Percentiles rank a stretch among this genome's conserved stretches.
These are phyloP conservation scores for Maudiozyma serrabonitensis DNA, from an alignment of 805 yeast genomes.

Conservation along the genomic window DNA sequence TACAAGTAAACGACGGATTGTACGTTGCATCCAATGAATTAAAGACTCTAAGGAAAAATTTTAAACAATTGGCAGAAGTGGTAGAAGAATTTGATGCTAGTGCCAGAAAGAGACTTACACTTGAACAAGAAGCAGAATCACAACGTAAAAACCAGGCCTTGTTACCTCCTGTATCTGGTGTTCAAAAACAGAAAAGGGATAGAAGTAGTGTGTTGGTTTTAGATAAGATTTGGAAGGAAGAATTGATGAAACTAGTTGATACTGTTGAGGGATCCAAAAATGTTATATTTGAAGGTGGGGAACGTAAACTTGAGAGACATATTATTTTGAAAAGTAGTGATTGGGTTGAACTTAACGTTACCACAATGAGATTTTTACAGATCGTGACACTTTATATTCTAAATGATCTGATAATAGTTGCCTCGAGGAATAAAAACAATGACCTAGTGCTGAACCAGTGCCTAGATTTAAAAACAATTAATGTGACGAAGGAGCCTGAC, in stretches of 20 bases:
- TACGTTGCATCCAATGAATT: slow-evolving; percentile 56
- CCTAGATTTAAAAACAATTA: slow-evolving; percentile 62
- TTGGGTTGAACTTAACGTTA: slow-evolving; percentile 80
- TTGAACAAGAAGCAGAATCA: slow-evolving; percentile 27
- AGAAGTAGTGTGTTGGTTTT: slow-evolving; percentile 62
- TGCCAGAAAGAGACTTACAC: slow-evolving; percentile 47
- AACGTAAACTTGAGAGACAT: slow-evolving; percentile 47
- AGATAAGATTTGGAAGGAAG: slow-evolving; percentile 74
- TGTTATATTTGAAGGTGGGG: slow-evolving; percentile 3
- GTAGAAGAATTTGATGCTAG: slow-evolving; percentile 49
- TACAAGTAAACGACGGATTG: slow-evolving; percentile 51
- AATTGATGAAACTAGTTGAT: slow-evolving; percentile 57
- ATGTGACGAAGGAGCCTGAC: slow-evolving; percentile 29
- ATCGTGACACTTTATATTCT: slow-evolving; percentile 68
- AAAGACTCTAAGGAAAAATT: slow-evolving; percentile 47
- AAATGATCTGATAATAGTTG: slow-evolving; percentile 69
- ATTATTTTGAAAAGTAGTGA: slow-evolving; percentile 68
- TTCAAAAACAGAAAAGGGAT: slow-evolving; percentile 31
- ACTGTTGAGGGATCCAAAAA: slow-evolving; percentile 77
- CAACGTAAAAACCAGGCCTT: slow-evolving; percentile 7
- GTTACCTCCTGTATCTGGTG: slow-evolving; percentile 12
- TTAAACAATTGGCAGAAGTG: slow-evolving; percentile 51
- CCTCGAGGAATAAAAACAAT: slow-evolving; percentile 45
- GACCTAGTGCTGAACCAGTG: slow-evolving; percentile 63
- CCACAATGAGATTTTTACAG: slow-evolving; percentile 72